These are phyloP conservation scores for Tuber indicum DNA, from an alignment of 495 filamentous ascomycete species.

Conservation along the genomic window DNA sequence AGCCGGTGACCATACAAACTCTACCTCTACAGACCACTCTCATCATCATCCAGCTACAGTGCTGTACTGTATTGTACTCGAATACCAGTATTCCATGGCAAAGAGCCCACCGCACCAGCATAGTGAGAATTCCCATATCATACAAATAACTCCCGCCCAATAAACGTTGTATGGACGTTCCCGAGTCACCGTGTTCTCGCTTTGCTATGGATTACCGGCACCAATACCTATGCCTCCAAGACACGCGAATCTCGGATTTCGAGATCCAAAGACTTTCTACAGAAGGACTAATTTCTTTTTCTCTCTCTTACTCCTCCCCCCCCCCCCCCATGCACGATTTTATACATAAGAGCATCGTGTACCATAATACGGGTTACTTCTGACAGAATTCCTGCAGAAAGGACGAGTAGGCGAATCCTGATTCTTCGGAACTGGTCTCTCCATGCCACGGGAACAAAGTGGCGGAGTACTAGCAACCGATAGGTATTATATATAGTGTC, in stretches of 20 bases:
- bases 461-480: not conserved
- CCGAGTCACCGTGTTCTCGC: not conserved
- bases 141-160: not conserved
- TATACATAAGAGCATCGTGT: not conserved
- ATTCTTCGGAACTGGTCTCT: not conserved
- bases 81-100: not conserved
- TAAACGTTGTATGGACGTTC: not conserved
- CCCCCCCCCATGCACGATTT: not conserved
- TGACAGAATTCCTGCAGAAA: not conserved
- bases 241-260: not conserved
- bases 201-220: not conserved
- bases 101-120: not conserved
- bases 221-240: not conserved
- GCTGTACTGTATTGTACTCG: not conserved
- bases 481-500: not conserved
- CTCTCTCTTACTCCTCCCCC: not conserved
- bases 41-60: not conserved
- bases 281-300: not conserved
- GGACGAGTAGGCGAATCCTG: not conserved
- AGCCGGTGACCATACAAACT: conserved; percentile 21
- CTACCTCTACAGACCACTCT: not conserved
- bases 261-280: not conserved
- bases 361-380: not conserved
- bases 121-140: not conserved
- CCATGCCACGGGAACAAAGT: not conserved